Evolutionary conservation across 1,139 yeast species (phyloP), one percentile per base, ranked within the genome.

Genomic region (Zygosaccharomyces pseudobailii): DNA sequence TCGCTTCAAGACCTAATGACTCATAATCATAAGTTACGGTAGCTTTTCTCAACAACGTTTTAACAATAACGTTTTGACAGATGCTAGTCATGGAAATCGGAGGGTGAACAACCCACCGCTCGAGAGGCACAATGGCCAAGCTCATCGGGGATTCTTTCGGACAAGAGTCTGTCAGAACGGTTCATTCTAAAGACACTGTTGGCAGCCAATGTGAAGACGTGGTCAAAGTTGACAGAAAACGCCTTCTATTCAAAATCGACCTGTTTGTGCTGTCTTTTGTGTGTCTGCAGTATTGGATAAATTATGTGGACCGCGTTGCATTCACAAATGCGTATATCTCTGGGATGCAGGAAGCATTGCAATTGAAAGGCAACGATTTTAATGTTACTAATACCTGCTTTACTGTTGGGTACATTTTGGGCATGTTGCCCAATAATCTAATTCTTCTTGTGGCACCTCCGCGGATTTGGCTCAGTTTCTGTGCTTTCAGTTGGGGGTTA

Each of bases 281-380:
- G 3, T 78, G 83, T 55, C 65, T 79, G 40, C 70, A 75, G 34
- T 80, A 79, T 55, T 80, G 83, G 83, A 74, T 76, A 48, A 78
- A 76, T 52, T 72, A 74, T 50, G 68, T 73, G 22, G 76, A 72
- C 52, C 63, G 70, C 55, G 61, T 62, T 5, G 67, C 66, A 3
- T 65, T 80, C 32, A 64, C 75, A 31, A 77, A 78, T 55, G 85
- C 86, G 2, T 81, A 79, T 58, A 82, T 80, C 21, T 73, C 80
- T 3, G 86, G 85, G 3, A 74, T 81, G 80, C 72, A 74, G 54
- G 77, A 78, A 45, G 81, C 74, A 41, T 56, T 80, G 42, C 59
- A 69, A 3, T 70, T 82, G 71, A 55, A 63, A n/a, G 80, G 81
- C 17, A 70, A 79, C 53, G 72, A 74, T 53, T 68, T 69, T 48